Percentiles rank a stretch among this genome's conserved stretches.
Evolutionary conservation across 2,329 filamentous ascomycete species (phyloP).

Genomic region (Cytospora schulzeri): DNA sequence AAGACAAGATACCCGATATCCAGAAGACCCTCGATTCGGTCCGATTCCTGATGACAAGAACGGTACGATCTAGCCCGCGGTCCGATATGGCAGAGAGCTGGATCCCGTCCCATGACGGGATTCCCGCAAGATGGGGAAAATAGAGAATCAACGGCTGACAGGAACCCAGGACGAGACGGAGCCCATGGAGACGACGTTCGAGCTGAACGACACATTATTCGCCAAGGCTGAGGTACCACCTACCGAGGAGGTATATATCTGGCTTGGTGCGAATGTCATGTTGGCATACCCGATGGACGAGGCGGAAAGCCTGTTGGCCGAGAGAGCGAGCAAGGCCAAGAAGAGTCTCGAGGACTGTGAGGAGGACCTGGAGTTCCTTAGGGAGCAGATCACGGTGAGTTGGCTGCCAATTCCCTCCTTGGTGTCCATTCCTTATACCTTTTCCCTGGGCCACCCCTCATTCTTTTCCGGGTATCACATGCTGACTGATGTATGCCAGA

Average conservation of each 20-base stretch:
- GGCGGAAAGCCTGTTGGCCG: conserved; percentile 75
- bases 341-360: conserved; percentile 84
- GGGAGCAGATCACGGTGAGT: conserved; percentile 92
- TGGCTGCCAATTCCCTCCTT: background rate
- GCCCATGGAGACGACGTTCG: conserved; percentile 88
- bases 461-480: background rate
- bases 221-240: conserved; percentile 81
- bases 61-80: conserved; percentile 50
- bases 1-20: conserved; percentile 96
- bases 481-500: conserved; percentile 53
- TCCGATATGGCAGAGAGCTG: background rate
- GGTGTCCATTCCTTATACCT: no score
- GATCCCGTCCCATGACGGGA: no score
- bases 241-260: conserved; percentile 91
- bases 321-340: conserved; percentile 79
- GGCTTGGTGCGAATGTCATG: conserved; percentile 99
- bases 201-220: conserved; percentile 94
- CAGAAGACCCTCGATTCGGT: conserved; percentile 94
- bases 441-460: background rate
- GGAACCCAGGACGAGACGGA: conserved; percentile 52
- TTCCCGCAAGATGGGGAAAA: no score
- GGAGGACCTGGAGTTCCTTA: conserved; percentile 92
- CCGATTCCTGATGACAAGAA: conserved; percentile 75
- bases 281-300: conserved; percentile 89
- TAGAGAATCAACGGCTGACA: background rate